Evolutionary conservation across 345 rosid species (phyloP).

Genomic region (Linum usitatissimum): DNA sequence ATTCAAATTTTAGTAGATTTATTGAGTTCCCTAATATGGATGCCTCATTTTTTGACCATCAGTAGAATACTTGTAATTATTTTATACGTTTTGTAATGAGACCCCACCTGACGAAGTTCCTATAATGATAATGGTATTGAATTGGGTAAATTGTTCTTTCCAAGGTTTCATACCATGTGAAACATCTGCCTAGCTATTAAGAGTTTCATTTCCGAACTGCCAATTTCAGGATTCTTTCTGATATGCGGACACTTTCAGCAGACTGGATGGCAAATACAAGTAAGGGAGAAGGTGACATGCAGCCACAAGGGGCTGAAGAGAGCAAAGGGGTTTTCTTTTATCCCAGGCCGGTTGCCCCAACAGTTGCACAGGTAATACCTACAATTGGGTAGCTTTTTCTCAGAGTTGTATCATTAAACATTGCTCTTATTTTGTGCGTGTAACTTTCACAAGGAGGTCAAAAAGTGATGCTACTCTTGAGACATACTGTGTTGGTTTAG

Average conservation of each 20-base stretch:
- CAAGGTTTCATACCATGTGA: neutral
- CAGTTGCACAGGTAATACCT: conserved; percentile 76
- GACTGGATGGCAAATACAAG: conserved; percentile 99
- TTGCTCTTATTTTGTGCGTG: neutral
- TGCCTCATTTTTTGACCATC: too few relatives aligned
- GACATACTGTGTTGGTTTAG: neutral
- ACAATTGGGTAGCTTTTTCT: neutral
- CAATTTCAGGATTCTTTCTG: conserved; percentile 87
- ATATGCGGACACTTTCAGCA: conserved; percentile 99
- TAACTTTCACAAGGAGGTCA: neutral
- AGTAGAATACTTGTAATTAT: too few relatives aligned
- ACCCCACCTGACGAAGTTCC: too few relatives aligned
- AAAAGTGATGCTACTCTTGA: neutral
- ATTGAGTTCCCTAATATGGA: too few relatives aligned
- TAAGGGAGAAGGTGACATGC: conserved; percentile 70
- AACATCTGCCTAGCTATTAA: neutral
- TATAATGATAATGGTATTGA: too few relatives aligned
- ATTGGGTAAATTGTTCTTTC: too few relatives aligned
- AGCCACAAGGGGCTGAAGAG: conserved; percentile 71
- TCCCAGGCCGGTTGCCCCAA: conserved; percentile 96
- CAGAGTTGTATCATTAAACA: too few relatives aligned
- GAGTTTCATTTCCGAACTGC: conserved; percentile 12
- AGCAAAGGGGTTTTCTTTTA: conserved; percentile 68
- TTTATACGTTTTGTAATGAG: too few relatives aligned
- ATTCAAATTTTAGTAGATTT: too few relatives aligned